These are phyloP conservation scores for Meredithiella fracta DNA, from an alignment of 2,329 filamentous ascomycete species.

Conservation along the genomic window DNA sequence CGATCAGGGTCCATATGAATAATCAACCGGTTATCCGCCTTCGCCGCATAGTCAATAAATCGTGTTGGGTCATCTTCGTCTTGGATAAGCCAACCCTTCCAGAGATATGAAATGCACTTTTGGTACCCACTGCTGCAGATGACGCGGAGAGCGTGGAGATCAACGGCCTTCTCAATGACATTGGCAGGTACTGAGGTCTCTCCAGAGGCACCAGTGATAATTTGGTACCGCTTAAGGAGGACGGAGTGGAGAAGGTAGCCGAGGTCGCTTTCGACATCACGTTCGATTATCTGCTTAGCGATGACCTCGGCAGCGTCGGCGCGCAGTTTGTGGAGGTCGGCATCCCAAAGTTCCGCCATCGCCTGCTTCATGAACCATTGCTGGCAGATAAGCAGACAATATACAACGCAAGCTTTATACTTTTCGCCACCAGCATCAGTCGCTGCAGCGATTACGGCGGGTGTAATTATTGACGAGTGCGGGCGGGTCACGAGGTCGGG, in stretches of 20 bases:
- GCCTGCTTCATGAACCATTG: slow-evolving; percentile 68
- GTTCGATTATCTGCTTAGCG: slow-evolving; percentile 69
- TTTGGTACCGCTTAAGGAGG: slow-evolving; percentile 63
- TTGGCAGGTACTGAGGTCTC: slow-evolving; percentile 62
- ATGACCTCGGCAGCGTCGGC: slow-evolving; percentile 79
- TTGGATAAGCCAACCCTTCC: slow-evolving; percentile 93
- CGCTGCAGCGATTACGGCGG: slow-evolving; percentile 61
- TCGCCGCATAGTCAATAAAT: slow-evolving; percentile 75
- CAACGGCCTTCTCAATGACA: slow-evolving; percentile 83
- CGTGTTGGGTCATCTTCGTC: slow-evolving; percentile 79
- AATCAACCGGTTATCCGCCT: slow-evolving; percentile 61
- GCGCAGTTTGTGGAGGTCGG: slow-evolving; percentile 63
- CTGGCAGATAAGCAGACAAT: slow-evolving; percentile 56
- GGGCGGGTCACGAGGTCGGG: slow-evolving; percentile 56
- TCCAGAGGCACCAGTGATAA: slow-evolving; percentile 56
- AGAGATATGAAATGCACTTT: slow-evolving; percentile 83
- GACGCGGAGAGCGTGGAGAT: slow-evolving; percentile 73
- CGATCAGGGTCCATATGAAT: slow-evolving; percentile 83
- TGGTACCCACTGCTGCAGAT: slow-evolving; percentile 92
- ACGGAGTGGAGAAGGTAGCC: slow-evolving; percentile 65
- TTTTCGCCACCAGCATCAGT: slow-evolving; percentile 55
- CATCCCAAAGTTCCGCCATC: slow-evolving; percentile 73
- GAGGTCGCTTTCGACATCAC: slow-evolving; percentile 49
- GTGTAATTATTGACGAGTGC: slow-evolving; percentile 74
- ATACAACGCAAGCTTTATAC: slow-evolving; percentile 65